Conservation (phyloP, 495 filamentous ascomycete species). For the Neurospora cerealis region DNA sequence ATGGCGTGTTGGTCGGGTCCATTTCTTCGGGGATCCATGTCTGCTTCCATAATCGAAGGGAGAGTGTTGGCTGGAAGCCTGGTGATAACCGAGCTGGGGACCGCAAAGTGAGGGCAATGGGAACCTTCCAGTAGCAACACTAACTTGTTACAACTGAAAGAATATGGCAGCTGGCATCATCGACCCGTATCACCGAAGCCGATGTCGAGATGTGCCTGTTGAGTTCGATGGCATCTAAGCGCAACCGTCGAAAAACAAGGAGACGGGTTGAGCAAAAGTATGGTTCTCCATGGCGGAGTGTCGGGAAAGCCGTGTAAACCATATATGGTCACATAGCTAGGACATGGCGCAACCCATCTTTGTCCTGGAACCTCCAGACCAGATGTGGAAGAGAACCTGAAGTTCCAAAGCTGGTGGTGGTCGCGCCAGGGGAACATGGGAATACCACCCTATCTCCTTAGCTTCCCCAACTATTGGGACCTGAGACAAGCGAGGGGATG, state of each 20-base stretch:
- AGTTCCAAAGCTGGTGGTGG: too few species aligned
- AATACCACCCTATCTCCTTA: too few species aligned
- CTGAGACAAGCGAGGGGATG: too few species aligned
- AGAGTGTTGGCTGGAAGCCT: too few species aligned
- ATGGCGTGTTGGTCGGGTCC: too few species aligned
- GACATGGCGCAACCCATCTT: neutral
- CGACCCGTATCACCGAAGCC: neutral
- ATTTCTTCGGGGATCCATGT: too few species aligned
- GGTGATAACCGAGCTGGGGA: too few species aligned
- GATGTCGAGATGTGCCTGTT: neutral
- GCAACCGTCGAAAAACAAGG: neutral
- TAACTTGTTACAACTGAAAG: neutral
- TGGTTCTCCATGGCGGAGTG: neutral
- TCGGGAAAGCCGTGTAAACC: neutral
- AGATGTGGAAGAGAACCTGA: neutral
- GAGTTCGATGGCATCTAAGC: neutral
- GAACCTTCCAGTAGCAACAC: neutral
- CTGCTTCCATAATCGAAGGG: too few species aligned
- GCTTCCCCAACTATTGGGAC: neutral
- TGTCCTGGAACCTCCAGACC: neutral
- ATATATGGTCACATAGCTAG: neutral
- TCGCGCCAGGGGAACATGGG: too few species aligned
- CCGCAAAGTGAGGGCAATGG: too few species aligned
- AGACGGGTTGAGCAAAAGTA: neutral
- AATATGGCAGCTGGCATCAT: neutral